Conservation (phyloP, 441 rosid genomes). For the Adansonia madagascariensis region DNA sequence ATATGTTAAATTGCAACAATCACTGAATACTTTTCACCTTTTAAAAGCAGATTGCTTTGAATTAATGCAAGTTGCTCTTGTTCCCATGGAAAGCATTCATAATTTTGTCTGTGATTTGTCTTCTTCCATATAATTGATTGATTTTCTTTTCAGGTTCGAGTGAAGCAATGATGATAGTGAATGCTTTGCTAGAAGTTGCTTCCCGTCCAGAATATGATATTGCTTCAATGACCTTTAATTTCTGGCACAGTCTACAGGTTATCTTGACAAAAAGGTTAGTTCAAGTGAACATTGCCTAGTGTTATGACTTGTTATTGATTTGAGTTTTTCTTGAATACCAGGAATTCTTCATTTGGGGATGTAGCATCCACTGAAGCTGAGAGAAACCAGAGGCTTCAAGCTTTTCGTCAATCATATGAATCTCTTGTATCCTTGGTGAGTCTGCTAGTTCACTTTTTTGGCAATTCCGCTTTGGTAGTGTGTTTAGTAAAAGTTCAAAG, state of each 20-base stretch:
- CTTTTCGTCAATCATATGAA: slow-evolving; percentile 77
- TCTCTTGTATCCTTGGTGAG: slow-evolving; percentile 93
- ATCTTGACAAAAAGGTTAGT: slow-evolving; percentile 81
- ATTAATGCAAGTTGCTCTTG: slow-evolving; percentile 25
- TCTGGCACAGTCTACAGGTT: slow-evolving; percentile 99
- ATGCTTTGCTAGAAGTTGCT: slow-evolving; percentile 88
- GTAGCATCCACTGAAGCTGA: slow-evolving; percentile 80
- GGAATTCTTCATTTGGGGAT: slow-evolving; percentile 79
- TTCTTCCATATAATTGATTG: slow-evolving; percentile 18
- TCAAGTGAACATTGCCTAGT: slow-evolving; percentile 26
- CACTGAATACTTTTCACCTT: slow-evolving; percentile 13
- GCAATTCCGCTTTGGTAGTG: slow-evolving; percentile 22
- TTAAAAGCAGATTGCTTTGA: slow-evolving; percentile 26
- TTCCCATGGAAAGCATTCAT: slow-evolving; percentile 24
- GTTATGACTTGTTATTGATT: slow-evolving; percentile 27
- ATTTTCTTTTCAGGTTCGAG: slow-evolving; percentile 65
- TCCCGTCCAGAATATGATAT: slow-evolving; percentile 95
- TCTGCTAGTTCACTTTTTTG: slow-evolving; percentile 33
- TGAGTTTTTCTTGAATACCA: slow-evolving; percentile 44
- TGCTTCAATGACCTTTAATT: slow-evolving; percentile 99
- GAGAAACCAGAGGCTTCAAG: slow-evolving; percentile 81
- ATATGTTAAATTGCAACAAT: slow-evolving; percentile 15
- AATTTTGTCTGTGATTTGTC: slow-evolving; percentile 21
- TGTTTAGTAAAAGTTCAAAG: slow-evolving; percentile 9
- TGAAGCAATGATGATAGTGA: slow-evolving; percentile 86